Evolutionary conservation across 257 asterid species (phyloP).

Genomic region (Craterostigma plantagineum): DNA sequence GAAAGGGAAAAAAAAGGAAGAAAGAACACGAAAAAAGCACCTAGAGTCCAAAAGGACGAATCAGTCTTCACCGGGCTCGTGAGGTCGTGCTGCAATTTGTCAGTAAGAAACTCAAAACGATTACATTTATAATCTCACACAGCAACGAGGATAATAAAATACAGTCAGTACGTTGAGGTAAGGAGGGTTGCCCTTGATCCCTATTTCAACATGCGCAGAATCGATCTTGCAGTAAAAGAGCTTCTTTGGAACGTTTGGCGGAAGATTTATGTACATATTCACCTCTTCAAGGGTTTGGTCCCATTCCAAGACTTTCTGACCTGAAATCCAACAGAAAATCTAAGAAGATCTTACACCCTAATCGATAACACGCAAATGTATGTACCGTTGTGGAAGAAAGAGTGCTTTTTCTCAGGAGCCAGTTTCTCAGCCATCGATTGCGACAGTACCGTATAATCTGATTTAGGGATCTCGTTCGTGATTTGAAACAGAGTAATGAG

Average conservation of each 20-base stretch:
- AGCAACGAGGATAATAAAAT: no score
- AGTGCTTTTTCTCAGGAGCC: no score
- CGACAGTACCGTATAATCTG: no score
- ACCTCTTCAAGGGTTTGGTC: conserved; percentile 96
- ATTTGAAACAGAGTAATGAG: no score
- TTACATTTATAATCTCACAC: no score
- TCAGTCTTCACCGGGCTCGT: conserved; percentile 77
- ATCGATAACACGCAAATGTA: no score
- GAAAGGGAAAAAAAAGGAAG: neutral
- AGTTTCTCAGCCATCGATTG: no score
- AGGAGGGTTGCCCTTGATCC: conserved; percentile 97
- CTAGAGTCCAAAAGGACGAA: conserved; percentile 91
- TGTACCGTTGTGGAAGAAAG: no score
- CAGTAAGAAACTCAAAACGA: no score
- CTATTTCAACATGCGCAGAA: conserved; percentile 79
- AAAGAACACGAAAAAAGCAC: conserved; percentile 18
- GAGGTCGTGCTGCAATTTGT: conserved; percentile 49
- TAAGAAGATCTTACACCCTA: no score
- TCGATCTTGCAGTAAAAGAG: conserved; percentile 53
- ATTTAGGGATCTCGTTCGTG: no score
- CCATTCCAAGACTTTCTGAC: conserved; percentile 94
- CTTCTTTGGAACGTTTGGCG: conserved; percentile 75
- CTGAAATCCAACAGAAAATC: no score
- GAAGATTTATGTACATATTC: conserved; percentile 77
- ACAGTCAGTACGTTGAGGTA: conserved; percentile 87